Evolutionary conservation across 176 grass and related monocot species (phyloP), one percentile per base, ranked within the genome.

Genomic region (Carex littledalei): DNA sequence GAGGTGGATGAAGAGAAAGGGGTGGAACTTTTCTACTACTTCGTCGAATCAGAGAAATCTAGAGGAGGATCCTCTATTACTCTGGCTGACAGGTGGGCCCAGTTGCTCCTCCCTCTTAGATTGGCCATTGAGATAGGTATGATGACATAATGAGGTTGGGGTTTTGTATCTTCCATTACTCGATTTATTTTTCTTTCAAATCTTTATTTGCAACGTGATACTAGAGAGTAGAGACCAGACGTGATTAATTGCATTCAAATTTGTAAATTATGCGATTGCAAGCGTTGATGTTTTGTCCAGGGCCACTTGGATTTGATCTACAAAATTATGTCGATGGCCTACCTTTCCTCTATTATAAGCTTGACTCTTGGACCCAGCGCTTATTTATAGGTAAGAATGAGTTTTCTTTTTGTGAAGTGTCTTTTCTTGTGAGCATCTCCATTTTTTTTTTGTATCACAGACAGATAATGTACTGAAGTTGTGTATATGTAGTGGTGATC

Each of bases 51-150:
- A 61, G 69, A 92, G 78, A 68, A 85, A 83, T 49, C 90, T 88
- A 21, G 43, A 3, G 20, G 78, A 85, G 60, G 88, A 87, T 79
- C 90, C 88, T 14, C 85, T 92, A 70, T 81, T 92, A 56, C 81
- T 89, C 7, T 92, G 90, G 90, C 80, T 89, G 84, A 92, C 90
- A 81, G 90, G 90, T 72, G 90, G 88, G 39, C 88, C 90, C n/a
- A 82, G 90, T 20, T 92, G 90, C 82, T 92, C 90, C 1, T 82
- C 82, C 6, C 63, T 89, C 37, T 85, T 85, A 22, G 88, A 31
- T 79, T 92, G 78, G 12, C 84, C 81, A 89, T 85, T 70, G 90
- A 92, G 78, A 92, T 92, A 26, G 88, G 86, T 90, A 13, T 9
- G 43, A 13, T 20, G 43, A 45, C 43, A 41, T 41, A 41, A 20